phyloP scores from a whole-genome alignment of 2,329 filamentous ascomycete genomes.

The Xylariales sp. region DNA sequence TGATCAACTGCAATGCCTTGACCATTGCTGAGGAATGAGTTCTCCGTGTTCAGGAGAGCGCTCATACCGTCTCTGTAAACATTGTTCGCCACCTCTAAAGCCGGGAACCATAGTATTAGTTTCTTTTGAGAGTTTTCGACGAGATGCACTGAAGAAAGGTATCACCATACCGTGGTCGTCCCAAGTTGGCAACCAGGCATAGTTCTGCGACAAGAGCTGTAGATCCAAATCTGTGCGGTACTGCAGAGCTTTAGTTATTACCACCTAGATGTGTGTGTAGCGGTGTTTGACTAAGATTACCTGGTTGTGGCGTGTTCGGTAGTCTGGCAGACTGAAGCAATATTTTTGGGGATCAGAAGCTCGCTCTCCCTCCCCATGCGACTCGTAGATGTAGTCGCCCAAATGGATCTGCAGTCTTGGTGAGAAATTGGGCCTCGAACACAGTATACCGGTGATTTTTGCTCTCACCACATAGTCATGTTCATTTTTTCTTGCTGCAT shows the following conservation, averaged over 20 bases:
- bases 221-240: conserved; percentile 38
- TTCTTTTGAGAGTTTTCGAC: conserved; percentile 4
- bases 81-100: conserved; percentile 58
- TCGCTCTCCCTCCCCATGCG: conserved; percentile 27
- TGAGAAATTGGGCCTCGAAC: no score
- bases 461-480: conserved; percentile 42
- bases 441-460: no score
- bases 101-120: no score
- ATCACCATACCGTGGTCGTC: conserved; percentile 32
- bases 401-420: conserved; percentile 18
- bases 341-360: conserved; percentile 19
- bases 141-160: background rate
- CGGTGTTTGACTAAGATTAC: no score
- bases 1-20: conserved; percentile 61
- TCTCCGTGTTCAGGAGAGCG: conserved; percentile 49
- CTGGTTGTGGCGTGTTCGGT: conserved; percentile 34
- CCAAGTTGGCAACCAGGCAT: conserved; percentile 42
- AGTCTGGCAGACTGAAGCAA: conserved; percentile 34
- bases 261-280: no score
- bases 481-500: conserved; percentile 35
- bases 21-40: conserved; percentile 54
- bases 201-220: conserved; percentile 34
- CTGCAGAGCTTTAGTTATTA: no score
- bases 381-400: conserved; percentile 63
- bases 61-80: conserved; percentile 59